These are phyloP conservation scores for Chlamydomonas reinhardtii DNA, from an alignment of 163 green algal species.

Conservation along the genomic window DNA sequence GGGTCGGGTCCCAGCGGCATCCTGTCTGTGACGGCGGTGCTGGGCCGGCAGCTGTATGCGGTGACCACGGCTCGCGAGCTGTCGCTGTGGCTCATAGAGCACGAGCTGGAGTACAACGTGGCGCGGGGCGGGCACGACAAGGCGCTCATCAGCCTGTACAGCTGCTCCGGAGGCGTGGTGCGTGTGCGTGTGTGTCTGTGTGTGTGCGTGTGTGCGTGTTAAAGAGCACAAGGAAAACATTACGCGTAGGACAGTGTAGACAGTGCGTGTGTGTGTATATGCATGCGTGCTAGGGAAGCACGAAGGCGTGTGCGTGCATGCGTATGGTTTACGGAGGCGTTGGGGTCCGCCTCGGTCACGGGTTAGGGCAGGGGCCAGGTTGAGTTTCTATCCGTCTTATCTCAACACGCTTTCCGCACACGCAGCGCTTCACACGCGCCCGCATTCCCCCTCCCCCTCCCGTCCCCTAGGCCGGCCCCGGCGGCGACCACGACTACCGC, in stretches of 20 bases:
- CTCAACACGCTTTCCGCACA: too few species aligned
- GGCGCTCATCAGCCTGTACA: slow-evolving; percentile 70
- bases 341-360: too few species aligned
- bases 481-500: slow-evolving; percentile 65
- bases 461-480: slow-evolving; percentile 14
- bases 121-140: slow-evolving; percentile 69
- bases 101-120: slow-evolving; percentile 76
- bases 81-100: slow-evolving; percentile 58
- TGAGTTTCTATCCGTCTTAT: too few species aligned
- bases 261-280: too few species aligned
- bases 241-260: too few species aligned
- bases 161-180: slow-evolving; percentile 66
- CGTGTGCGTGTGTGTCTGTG: background rate
- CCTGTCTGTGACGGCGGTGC: slow-evolving; percentile 1
- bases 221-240: too few species aligned
- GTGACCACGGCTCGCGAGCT: slow-evolving; percentile 15
- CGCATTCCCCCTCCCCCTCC: background rate
- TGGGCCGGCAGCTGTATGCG: slow-evolving; percentile 51
- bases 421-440: too few species aligned
- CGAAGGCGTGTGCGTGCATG: too few species aligned
- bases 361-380: too few species aligned
- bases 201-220: too few species aligned
- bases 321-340: too few species aligned
- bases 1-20: background rate
- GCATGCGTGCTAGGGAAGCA: too few species aligned